Percentiles rank a stretch among this genome's conserved stretches.
phyloP scores from a whole-genome alignment of 129 eudicot species.

The Sambucus nigra region DNA sequence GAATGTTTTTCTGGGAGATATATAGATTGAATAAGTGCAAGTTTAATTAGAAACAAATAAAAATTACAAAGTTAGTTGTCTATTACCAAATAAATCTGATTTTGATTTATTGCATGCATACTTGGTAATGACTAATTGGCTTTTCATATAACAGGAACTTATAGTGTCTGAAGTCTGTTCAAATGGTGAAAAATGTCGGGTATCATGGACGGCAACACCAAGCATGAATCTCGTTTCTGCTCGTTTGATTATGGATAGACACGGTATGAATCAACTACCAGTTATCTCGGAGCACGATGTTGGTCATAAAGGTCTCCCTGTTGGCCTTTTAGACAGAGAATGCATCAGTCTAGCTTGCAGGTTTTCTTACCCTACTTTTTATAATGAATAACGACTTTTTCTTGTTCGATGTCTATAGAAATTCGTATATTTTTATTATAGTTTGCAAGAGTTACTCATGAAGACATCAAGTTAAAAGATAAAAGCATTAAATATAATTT shows the following conservation, averaged over 20 bases:
- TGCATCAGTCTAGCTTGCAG: slow-evolving; percentile 74
- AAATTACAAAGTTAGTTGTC: no score
- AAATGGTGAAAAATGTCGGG: slow-evolving; percentile 27
- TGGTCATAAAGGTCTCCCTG: slow-evolving; percentile 31
- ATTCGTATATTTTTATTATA: no score
- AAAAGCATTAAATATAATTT: background rate
- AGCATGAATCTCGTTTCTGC: slow-evolving; percentile 56
- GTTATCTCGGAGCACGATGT: slow-evolving; percentile 43
- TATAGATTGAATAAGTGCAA: no score
- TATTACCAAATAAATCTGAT: no score
- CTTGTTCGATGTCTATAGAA: no score
- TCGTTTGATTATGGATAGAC: slow-evolving; percentile 43
- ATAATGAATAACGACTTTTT: background rate
- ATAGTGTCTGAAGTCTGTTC: slow-evolving; percentile 50
- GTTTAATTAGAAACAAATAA: no score
- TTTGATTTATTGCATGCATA: background rate
- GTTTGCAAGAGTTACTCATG: no score
- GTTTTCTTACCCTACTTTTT: slow-evolving; percentile 18
- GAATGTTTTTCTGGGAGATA: no score
- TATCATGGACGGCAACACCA: slow-evolving; percentile 50
- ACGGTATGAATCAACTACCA: slow-evolving; percentile 44
- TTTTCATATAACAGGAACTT: slow-evolving; percentile 35
- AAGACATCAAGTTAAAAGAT: no score
- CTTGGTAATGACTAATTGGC: slow-evolving; percentile 2
- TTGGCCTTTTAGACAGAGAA: slow-evolving; percentile 83